phyloP scores from a whole-genome alignment of 352 stramenopile species.

The Globisporangium radiosum region DNA sequence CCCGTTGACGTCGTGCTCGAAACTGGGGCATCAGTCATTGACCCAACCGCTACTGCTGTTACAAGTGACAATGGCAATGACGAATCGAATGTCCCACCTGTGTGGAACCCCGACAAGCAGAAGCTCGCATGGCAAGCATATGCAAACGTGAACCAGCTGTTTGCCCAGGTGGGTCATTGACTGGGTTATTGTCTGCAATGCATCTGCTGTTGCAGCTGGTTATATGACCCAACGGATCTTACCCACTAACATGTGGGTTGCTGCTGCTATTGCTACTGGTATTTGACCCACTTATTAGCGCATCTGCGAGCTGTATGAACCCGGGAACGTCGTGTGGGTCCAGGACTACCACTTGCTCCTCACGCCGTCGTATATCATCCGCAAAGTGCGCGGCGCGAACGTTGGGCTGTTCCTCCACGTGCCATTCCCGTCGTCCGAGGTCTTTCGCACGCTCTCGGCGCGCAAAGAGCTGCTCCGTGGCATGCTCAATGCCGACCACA shows the following conservation, averaged over 20 bases:
- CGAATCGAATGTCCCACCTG: conserved; percentile 19
- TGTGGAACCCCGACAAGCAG: conserved; percentile 59
- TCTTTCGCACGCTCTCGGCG: conserved; percentile 95
- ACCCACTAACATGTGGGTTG: conserved; percentile 17
- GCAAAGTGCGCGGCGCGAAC: conserved; percentile 81
- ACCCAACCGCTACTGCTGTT: no score
- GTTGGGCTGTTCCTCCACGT: conserved; percentile 98
- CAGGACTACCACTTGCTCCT: conserved; percentile 98
- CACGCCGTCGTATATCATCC: conserved; percentile 93
- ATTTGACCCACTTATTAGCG: conserved; percentile 18
- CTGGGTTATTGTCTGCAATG: no score
- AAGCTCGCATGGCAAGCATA: conserved; percentile 90
- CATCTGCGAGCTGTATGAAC: conserved; percentile 72
- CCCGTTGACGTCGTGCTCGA: conserved; percentile 62
- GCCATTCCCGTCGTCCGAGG: conserved; percentile 97
- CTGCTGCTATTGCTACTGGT: not conserved
- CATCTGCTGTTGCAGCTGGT: no score
- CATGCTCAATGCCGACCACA: conserved; percentile 89
- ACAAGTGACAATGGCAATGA: not conserved
- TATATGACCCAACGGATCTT: no score
- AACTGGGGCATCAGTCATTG: conserved; percentile 11
- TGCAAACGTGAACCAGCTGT: conserved; percentile 93
- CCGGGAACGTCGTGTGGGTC: conserved; percentile 93
- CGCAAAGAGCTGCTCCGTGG: conserved; percentile 86
- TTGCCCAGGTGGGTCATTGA: conserved; percentile 34